Base-by-base conservation (phyloP, 1,139 yeast species). In the Lodderomyces margitis region DNA sequence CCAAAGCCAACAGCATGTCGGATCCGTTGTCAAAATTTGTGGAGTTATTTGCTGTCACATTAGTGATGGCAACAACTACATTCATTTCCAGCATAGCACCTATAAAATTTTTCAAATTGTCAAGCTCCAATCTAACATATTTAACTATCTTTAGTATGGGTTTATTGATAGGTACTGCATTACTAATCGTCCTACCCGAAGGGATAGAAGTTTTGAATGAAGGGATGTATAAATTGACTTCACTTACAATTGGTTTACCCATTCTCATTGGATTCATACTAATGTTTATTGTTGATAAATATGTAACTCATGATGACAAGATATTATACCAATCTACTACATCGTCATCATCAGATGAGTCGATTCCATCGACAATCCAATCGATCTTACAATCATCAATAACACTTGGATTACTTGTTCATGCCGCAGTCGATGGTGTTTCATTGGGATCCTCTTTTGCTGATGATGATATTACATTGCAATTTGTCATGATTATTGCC, bases 371-470 rank as follows among this genome's bases (percentile, higher is more conserved):
- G 3, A 42, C 42, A n/a, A 5, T 53, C 3, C 48, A 50, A 21
- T 64, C 69, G 2, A 45, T 64, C 5, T 27, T 58, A 9, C 39
- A 49, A 15, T 58, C 68, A 15, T 62, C 83, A 1, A 67, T 79
- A 8, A 78, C 86, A 0, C 54, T 84, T 7, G 89, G 91, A 0
- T 66, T 85, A 15, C 57, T 83, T 0, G 68, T 85, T 20, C 95
- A 85, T 55, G 80, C 87, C 0, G 53, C 80, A 4, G 79, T 87
- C 1, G 95, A 85, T 53, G 95, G 95, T 2, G 66, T 85, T n/a
- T 81, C 89, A 0, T 65, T 85, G 36, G 89, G 91, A 0, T 77
- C 87, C 0, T 70, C 86, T 0, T 70, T 78, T 36, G 64, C 75
- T 24, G 57, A 78, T 2, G 67, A 71, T 1, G 66, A 70, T 44